A percentile compares a stretch with the other conserved stretches of the same genome.
These are phyloP conservation scores for Penicillium alfredii DNA, from an alignment of 495 filamentous ascomycete species.

Conservation along the genomic window DNA sequence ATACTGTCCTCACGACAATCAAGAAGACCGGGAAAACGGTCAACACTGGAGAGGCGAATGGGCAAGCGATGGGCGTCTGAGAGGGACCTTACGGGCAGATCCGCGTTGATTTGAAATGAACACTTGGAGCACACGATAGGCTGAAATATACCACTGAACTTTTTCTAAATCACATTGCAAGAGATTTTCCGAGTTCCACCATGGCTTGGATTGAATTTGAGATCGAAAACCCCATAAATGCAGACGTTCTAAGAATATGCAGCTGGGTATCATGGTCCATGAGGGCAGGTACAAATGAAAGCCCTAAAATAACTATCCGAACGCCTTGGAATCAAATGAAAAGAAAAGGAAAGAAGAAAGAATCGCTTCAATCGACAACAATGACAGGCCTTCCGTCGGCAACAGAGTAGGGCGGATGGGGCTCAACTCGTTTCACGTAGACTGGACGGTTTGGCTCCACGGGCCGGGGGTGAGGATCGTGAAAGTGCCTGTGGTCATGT, in stretches of 20 bases:
- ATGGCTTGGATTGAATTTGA: conserved; percentile 3
- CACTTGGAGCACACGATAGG: conserved; percentile 1
- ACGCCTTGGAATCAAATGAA: conserved; percentile 6
- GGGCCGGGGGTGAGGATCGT: conserved; percentile 16
- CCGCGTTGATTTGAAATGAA: neutral
- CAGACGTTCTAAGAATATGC: conserved; percentile 17
- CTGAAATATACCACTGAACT: conserved; percentile 8
- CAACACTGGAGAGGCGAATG: conserved; percentile 63
- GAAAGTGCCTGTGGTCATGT: conserved; percentile 11
- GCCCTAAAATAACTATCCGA: conserved; percentile 10
- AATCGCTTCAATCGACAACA: conserved; percentile 31
- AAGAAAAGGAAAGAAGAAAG: conserved; percentile 2
- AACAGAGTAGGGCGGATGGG: conserved; percentile 15
- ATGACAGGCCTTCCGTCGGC: conserved; percentile 23
- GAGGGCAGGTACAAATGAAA: no score
- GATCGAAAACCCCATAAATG: conserved; percentile 7
- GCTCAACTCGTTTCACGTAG: conserved; percentile 24
- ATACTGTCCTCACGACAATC: conserved; percentile 79
- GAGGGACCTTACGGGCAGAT: neutral
- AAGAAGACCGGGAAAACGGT: conserved; percentile 95
- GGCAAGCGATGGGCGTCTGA: conserved; percentile 32
- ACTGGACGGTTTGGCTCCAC: conserved; percentile 22
- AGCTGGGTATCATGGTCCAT: conserved; percentile 35
- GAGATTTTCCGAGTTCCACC: neutral
- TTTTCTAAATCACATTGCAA: neutral